Evolutionary conservation across 2,329 filamentous ascomycete species (phyloP).

Genomic region (Aspergillus udagawae): DNA sequence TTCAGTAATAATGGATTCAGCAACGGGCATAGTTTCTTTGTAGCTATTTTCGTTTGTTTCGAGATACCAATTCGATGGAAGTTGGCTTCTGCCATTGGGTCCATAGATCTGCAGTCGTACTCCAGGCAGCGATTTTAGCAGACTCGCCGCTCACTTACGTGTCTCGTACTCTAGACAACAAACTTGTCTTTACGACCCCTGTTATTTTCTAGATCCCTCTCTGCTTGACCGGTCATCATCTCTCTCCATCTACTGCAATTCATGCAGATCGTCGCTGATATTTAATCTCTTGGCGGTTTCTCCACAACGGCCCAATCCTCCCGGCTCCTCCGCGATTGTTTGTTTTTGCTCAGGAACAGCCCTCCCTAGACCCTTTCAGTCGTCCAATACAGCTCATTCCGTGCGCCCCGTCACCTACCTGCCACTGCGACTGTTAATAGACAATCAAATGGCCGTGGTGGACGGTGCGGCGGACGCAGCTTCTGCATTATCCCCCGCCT

Average conservation of each 20-base stretch:
- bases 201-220: neutral
- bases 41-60: slow-evolving; percentile 13
- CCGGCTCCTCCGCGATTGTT: slow-evolving; percentile 13
- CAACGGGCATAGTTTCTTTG: slow-evolving; percentile 7
- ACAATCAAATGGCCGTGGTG: slow-evolving; percentile 18
- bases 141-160: neutral
- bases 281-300: neutral
- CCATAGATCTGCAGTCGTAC: neutral
- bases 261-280: slow-evolving; percentile 1
- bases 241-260: neutral
- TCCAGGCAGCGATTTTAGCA: neutral
- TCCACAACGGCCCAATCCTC: slow-evolving; percentile 3
- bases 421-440: neutral
- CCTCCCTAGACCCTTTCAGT: neutral
- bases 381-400: neutral
- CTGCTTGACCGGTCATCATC: neutral
- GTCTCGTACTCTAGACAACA: neutral
- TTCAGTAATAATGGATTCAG: slow-evolving; percentile 6
- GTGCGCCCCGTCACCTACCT: neutral
- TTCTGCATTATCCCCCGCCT: slow-evolving; percentile 22
- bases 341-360: slow-evolving; percentile 1
- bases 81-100: neutral
- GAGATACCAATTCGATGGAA: slow-evolving; percentile 23
- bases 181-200: neutral
- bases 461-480: slow-evolving; percentile 24